Evolutionary conservation across 345 rosid genomes (phyloP), one percentile per base, ranked within the genome.

Genomic region (Populus pruinosa): DNA sequence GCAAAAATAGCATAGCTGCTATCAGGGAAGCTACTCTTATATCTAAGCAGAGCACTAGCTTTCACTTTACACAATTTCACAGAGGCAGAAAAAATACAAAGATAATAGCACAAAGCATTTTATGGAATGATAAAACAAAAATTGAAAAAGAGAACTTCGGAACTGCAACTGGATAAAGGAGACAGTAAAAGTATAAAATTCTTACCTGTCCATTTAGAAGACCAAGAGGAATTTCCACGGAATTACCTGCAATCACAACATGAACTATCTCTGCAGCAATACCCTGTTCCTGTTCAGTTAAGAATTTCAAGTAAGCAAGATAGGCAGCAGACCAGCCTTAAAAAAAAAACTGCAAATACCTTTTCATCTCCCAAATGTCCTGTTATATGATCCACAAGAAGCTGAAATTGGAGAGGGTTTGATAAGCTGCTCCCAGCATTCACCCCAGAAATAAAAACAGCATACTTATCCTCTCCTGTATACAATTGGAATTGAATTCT

Each of bases 341-440:
- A 78, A 0, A 27, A 71, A 77, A 69, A 71, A 65, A 73, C 50
- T 49, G 69, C 47, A 61, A 65, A 61, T 84, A 93, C 99, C 98
- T 90, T 82, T 73, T 92, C 96, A 80, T 96, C 94, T 71, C 97
- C 94, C 20, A 92, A 85, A 87, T 96, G 92, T 56, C 98, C 99
- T 31, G 95, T 93, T 85, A 96, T 88, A 78, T 93, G 98, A 84
- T 96, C 99, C 74, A 96, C 90, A 81, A 96, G 94, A 87, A 93
- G 97, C 90, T 93, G 99, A 85, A 85, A 88, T 70, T 86, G 92
- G 65, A 96, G 95, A 55, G 99, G 99, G 74, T 91, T 92, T 76
- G 91, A 90, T 65, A 71, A 79, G 70, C 78, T 83, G 83, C 90
- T 88, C 62, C 99, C 98, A 78, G 92, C 85, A 79, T 83, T 81